Base-by-base conservation (phyloP, 1,284 basidiomycete genomes). In the Calocybe gambosa region DNA sequence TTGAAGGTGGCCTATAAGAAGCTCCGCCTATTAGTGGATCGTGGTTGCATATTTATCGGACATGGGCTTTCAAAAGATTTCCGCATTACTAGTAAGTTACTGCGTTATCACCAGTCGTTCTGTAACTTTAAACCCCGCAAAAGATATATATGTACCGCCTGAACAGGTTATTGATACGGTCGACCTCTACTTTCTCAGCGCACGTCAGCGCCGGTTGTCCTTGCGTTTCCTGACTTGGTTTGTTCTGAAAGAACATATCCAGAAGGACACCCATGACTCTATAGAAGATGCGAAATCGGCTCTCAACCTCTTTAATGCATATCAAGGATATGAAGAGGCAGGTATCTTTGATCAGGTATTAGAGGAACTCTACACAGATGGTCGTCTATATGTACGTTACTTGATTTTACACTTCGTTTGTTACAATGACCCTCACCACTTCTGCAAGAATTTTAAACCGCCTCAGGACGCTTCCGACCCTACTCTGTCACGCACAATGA, bases 11-110 rank as follows among this genome's bases (percentile, higher is more conserved):
- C 94, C 2, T 99, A 99, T 73, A 98, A 98, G 74, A 99, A 99
- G 63, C 71, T 99, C n/a, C 80, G 95, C 1, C 65, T 96, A 29
- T 74, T 99, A 2, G 93, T 99, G 7, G 95, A 99, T 61, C 75
- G 86, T 16, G 94, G 94, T 5, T 99, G 96, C 61, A 87, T 94
- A 52, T 99, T 99, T 60, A 89, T 99, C 46, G 96, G 96, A 0
- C 95, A 99, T 58, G 96, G 96, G 0, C 77, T 99, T n/a, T 89
- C 91, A n/a, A 98, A 98, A 63, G 96, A 99, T 65, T 98, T 99
- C 68, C 79, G 96, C 9, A 99, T 96, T 49, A 98, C 99, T 69
- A 99, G 93, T 94, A 56, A 60, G 90, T 70, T 16, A 35, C 2
- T 43, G 50, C 9, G 23, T 35, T 20, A 23, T 1, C 21, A 29